Percentiles rank a stretch among this genome's conserved stretches.
Conservation (phyloP, 2,329 filamentous ascomycete species). For the Dactylellina cionopaga region DNA sequence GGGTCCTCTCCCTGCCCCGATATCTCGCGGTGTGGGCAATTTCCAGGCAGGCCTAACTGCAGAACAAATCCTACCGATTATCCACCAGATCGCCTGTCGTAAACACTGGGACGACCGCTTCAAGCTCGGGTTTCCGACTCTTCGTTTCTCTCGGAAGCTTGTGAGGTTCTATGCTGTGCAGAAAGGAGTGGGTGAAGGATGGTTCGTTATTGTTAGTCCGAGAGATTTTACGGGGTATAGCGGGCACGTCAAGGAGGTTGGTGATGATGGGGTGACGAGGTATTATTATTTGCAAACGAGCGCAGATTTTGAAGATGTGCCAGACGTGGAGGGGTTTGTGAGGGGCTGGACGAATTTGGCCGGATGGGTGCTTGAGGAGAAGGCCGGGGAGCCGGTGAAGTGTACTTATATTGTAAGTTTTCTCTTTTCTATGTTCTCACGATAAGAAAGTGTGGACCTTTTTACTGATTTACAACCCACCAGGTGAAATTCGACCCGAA, state of each 20-base stretch:
- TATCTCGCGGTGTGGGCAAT: slow-evolving; percentile 27
- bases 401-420: slow-evolving; percentile 39
- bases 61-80: slow-evolving; percentile 38
- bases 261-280: slow-evolving; percentile 43
- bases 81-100: slow-evolving; percentile 36
- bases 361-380: slow-evolving; percentile 40
- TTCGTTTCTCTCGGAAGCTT: slow-evolving; percentile 33
- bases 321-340: slow-evolving; percentile 33
- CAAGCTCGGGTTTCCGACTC: slow-evolving; percentile 33
- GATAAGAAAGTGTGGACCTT: neutral
- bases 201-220: slow-evolving; percentile 39
- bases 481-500: slow-evolving; percentile 51
- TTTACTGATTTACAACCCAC: neutral
- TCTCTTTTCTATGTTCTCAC: neutral
- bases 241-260: slow-evolving; percentile 42
- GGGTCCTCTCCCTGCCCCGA: slow-evolving; percentile 37
- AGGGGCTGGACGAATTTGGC: slow-evolving; percentile 31
- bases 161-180: slow-evolving; percentile 46
- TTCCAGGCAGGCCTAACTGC: slow-evolving; percentile 33
- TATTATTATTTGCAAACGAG: slow-evolving; percentile 47
- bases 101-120: slow-evolving; percentile 40
- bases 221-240: slow-evolving; percentile 51
- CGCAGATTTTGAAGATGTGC: slow-evolving; percentile 41
- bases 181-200: slow-evolving; percentile 44
- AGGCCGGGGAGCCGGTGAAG: slow-evolving; percentile 21